Evolutionary conservation across 352 stramenopile genomes (phyloP), one percentile per base, ranked within the genome.

Genomic region (Phytophthora podocarpi): DNA sequence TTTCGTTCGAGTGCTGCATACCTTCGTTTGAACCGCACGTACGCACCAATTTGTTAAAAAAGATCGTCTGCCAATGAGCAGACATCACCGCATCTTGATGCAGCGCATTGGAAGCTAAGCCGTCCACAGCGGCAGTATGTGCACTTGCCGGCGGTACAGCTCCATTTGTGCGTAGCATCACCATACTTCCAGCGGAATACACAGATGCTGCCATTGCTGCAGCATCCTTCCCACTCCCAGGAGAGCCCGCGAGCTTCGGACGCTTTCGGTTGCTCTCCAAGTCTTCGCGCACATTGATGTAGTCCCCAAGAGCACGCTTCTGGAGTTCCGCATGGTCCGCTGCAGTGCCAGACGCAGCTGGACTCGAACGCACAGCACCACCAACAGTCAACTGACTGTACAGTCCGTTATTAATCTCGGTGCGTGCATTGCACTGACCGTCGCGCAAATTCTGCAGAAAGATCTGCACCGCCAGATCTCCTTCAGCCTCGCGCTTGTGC

Each of bases 401-500:
- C 1, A 92, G 48, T 13, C 80, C 79, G 9, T 74, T 56, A 18
- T 74, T 84, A 47, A 92, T 88, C 64, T 92, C 83, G 2, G 72
- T 85, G 18, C 79, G 80, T 27, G 85, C 66, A 63, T 87, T 90
- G 60, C 83, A 90, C 0, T 75, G 72, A 0, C 83, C 83, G 20
- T 90, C 78, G 15, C 83, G 83, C 73, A 93, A 82, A 46, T 79
- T 81, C 54, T 90, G 71, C n/a, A 93, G 58, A 26, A 91, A 91
- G 18, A 93, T 81, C 59, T 93, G 83, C 53, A 90, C 81, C 1
- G 79, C 73, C 23, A 90, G 43, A 13, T 92, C 83, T 36, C 79
- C 81, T 64, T 92, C 80, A 0, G 79, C 54, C 32, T 90, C 83
- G n/a, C 78, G 80, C 61, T 92, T 92, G 53, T 90, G 69, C 55